phyloP scores from a whole-genome alignment of 1,284 basidiomycete genomes.

The Heliocybe sulcata region DNA sequence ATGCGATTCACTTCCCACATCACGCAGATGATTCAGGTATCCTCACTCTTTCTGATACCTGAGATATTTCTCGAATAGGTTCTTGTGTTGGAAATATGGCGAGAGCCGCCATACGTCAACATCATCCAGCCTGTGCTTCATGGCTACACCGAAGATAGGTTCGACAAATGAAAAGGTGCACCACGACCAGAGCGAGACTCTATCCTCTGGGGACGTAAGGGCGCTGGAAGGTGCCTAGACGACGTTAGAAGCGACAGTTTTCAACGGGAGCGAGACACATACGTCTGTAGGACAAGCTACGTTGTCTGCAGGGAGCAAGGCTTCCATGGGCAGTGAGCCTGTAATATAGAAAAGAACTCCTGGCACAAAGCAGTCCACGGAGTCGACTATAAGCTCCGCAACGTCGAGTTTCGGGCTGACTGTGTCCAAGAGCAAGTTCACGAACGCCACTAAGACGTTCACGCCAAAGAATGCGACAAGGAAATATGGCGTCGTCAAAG shows the following conservation, averaged over 20 bases:
- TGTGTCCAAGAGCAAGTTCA: slow-evolving; percentile 22
- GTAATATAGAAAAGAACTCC: slow-evolving; percentile 37
- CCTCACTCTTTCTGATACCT: slow-evolving; percentile 38
- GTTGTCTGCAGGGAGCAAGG: slow-evolving; percentile 33
- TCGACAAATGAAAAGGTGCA: slow-evolving; percentile 71
- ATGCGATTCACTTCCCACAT: slow-evolving; percentile 1
- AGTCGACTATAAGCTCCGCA: slow-evolving; percentile 17
- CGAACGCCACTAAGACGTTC: slow-evolving; percentile 25
- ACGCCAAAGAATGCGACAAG: slow-evolving; percentile 36
- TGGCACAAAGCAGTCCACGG: slow-evolving; percentile 26
- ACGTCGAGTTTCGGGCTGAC: not conserved
- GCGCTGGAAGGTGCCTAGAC: slow-evolving; percentile 39
- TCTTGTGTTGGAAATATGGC: slow-evolving; percentile 63
- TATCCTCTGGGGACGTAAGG: slow-evolving; percentile 63
- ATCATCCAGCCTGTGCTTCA: slow-evolving; percentile 51
- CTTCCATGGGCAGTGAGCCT: slow-evolving; percentile 45
- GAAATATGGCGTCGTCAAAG: slow-evolving; percentile 44
- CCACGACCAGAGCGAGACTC: slow-evolving; percentile 74
- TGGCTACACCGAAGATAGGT: slow-evolving; percentile 55
- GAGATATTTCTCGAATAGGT: slow-evolving; percentile 59
- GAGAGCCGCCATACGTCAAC: slow-evolving; percentile 71
- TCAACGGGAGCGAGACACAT: slow-evolving; percentile 12
- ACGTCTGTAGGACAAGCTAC: slow-evolving; percentile 42
- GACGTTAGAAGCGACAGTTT: not conserved
- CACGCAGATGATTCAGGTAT: not conserved